Percentiles rank a stretch among this genome's conserved stretches.
These are phyloP conservation scores for Alternaria ethzedia DNA, from an alignment of 2,329 filamentous ascomycete species.

Conservation along the genomic window DNA sequence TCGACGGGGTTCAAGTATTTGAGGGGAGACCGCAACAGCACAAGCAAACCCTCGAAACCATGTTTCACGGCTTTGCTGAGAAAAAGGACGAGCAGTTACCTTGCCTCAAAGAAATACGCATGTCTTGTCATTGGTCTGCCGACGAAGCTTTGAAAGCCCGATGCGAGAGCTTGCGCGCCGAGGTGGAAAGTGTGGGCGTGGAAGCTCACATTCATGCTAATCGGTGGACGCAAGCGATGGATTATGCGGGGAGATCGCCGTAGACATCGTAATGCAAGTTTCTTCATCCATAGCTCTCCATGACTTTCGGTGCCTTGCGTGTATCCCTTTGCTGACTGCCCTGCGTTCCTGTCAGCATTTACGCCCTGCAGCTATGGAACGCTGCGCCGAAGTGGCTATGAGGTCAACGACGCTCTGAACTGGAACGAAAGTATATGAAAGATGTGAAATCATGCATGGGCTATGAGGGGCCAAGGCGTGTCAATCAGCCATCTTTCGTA, in stretches of 20 bases:
- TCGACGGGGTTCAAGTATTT: slow-evolving; percentile 16
- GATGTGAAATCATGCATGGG: neutral
- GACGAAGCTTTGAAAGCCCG: neutral
- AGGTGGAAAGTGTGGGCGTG: slow-evolving; percentile 2
- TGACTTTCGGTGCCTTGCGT: neutral
- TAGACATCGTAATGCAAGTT: neutral
- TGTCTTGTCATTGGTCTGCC: neutral
- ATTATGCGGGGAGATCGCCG: slow-evolving; percentile 11
- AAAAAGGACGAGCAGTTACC: neutral
- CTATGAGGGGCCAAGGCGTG: neutral
- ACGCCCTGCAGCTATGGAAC: neutral
- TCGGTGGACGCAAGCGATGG: slow-evolving; percentile 9
- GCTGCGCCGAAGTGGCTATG: neutral
- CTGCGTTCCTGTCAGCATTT: neutral
- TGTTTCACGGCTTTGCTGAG: slow-evolving; percentile 20
- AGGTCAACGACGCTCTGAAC: neutral
- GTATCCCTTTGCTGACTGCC: neutral
- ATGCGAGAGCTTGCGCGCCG: neutral
- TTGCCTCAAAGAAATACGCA: neutral
- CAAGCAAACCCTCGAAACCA: slow-evolving; percentile 17
- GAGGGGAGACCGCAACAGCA: slow-evolving; percentile 18
- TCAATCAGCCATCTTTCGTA: neutral
- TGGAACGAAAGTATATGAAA: neutral
- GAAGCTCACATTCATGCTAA: slow-evolving; percentile 8
- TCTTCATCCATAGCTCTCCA: neutral